Base-by-base conservation (phyloP, 2,329 filamentous ascomycete species). In the Phialemoniopsis sp. region DNA sequence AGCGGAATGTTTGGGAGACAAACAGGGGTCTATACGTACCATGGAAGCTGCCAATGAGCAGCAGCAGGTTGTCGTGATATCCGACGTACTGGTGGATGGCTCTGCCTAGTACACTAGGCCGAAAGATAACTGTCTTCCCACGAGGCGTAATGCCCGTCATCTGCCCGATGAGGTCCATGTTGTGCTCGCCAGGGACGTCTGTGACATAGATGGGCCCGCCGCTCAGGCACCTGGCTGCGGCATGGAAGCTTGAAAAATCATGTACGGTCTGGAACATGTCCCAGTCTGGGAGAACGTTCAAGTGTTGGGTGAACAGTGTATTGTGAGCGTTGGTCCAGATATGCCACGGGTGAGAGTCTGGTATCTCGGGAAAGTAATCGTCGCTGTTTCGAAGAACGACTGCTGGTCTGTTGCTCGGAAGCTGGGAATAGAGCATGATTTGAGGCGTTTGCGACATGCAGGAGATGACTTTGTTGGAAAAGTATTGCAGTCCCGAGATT, bases 151-250 rank as follows among this genome's bases (percentile, higher is more conserved):
- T 67, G 0, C 85, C 90, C 0, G 86, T 89, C 74, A 97, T 90
- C 57, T 94, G 83, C 19, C 72, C 63, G 44, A 98, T 85, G 13
- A 98, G 62, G 6, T 73, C 63, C 21, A 89, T 54, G 53, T 95
- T 76, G 58, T 97, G 89, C 43, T 87, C 66, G 1, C 89, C 90
- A 0, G 91, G 91, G 1, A 81, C 76, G 60, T 98, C 93, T 0
- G 91, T 97, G 57, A 98, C 90, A 53, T 94, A 96, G 31, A 98
- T 85, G 0, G 91, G 93, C 0, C 93, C 93, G 8, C 93, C 93
- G 35, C 85, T 90, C 9, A 98, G 72, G 58, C 89, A 95, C 34
- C 93, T 78, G 3, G 89, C 90, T 2, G 93, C 91, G 5, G 88
- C 93, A 51, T 98, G 93, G 56, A 93, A 95, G 0, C 76, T 78